phyloP scores from a whole-genome alignment of 129 eudicot species.

The Arctium minus region DNA sequence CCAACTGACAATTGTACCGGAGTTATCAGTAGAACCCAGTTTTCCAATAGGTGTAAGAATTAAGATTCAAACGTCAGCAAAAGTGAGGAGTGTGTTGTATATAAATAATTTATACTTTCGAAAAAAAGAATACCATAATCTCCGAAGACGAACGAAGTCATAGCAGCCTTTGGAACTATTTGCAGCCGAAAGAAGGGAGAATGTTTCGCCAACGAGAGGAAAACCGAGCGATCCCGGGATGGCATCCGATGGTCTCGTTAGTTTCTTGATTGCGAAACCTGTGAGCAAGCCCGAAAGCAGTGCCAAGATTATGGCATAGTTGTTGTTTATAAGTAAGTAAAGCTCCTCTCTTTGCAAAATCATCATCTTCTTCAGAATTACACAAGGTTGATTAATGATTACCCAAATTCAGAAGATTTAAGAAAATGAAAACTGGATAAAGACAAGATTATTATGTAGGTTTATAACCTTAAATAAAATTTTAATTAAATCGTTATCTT shows the following conservation, averaged over 20 bases:
- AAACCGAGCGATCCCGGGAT: slow-evolving; percentile 56
- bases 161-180: slow-evolving; percentile 56
- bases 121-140: slow-evolving; percentile 23
- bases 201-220: slow-evolving; percentile 55
- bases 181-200: slow-evolving; percentile 50
- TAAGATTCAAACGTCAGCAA: too few relatives aligned
- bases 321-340: slow-evolving; percentile 12
- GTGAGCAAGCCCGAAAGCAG: slow-evolving; percentile 23
- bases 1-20: background rate
- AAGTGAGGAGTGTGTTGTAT: background rate
- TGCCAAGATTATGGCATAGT: slow-evolving; percentile 30
- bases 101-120: too few relatives aligned
- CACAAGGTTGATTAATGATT: background rate
- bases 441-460: background rate
- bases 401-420: background rate
- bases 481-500: background rate
- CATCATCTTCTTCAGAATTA: slow-evolving; percentile 13
- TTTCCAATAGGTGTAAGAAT: background rate
- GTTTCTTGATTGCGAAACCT: slow-evolving; percentile 10
- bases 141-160: slow-evolving; percentile 42
- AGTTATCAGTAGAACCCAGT: background rate
- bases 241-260: background rate
- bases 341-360: slow-evolving; percentile 20
- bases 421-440: background rate
- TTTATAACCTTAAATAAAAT: too few relatives aligned